Evolutionary conservation across 768 basidiomycete species (phyloP).

Genomic region (Tylopilus balloui): DNA sequence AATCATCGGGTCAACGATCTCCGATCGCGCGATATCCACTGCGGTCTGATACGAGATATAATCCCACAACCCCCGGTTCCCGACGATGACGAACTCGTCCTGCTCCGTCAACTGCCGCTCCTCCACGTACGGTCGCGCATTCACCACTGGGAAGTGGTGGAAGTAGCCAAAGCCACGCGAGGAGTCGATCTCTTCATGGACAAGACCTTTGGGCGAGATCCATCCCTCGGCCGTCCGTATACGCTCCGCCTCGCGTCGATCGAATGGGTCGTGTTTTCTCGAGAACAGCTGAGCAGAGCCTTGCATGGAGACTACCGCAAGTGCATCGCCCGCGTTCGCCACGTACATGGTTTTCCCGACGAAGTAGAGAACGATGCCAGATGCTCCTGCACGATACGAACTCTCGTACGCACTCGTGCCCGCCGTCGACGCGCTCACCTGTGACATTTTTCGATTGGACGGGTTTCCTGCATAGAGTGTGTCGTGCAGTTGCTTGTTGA

Average conservation of each 20-base stretch:
- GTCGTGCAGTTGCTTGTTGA: conserved; percentile 81
- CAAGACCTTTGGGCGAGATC: conserved; percentile 84
- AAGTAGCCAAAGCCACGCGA: conserved; percentile 95
- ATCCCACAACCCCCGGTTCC: conserved; percentile 91
- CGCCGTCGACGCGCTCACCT: conserved; percentile 46
- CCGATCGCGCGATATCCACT: conserved; percentile 87
- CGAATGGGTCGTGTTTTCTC: conserved; percentile 84
- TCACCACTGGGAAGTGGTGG: conserved; percentile 84
- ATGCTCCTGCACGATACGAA: conserved; percentile 68
- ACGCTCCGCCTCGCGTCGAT: conserved; percentile 76
- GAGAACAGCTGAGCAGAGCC: conserved; percentile 75
- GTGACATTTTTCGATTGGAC: conserved; percentile 66
- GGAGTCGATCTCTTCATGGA: conserved; percentile 88
- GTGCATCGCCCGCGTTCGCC: conserved; percentile 84
- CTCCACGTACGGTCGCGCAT: conserved; percentile 78
- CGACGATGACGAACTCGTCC: conserved; percentile 96
- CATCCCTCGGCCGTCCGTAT: conserved; percentile 92
- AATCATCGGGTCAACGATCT: conserved; percentile 68
- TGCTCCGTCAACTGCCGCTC: conserved; percentile 66
- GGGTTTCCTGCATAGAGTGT: conserved; percentile 43
- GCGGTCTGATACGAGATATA: conserved; percentile 92
- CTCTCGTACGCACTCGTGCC: conserved; percentile 37
- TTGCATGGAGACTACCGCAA: conserved; percentile 79
- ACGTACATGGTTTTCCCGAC: conserved; percentile 75
- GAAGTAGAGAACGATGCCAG: conserved; percentile 85